phyloP scores from a whole-genome alignment of 441 rosid species.

The Euphorbia celastroides region DNA sequence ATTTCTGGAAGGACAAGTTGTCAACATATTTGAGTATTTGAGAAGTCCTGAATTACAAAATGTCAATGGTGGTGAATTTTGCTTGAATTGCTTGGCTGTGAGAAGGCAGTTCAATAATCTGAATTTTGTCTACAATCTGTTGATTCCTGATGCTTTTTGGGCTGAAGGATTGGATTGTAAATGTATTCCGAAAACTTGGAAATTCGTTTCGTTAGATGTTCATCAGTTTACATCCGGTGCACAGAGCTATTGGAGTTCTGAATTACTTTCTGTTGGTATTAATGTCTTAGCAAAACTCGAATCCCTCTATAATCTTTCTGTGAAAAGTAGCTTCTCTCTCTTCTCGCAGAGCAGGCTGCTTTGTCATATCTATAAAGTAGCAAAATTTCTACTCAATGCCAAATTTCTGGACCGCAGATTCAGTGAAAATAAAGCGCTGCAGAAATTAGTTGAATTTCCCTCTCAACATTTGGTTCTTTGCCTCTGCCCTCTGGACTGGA shows the following conservation, averaged over 20 bases:
- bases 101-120: conserved; percentile 21
- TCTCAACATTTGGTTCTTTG: conserved; percentile 17
- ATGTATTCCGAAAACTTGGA: conserved; percentile 11
- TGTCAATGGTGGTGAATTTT: conserved; percentile 33
- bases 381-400: conserved; percentile 29
- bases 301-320: conserved; percentile 12
- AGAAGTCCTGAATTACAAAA: conserved; percentile 10
- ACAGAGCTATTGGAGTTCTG: conserved; percentile 31
- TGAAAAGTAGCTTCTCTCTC: conserved; percentile 16
- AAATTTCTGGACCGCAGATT: conserved; percentile 6
- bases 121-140: conserved; percentile 21
- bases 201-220: conserved; percentile 19
- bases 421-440: conserved; percentile 5
- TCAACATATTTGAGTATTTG: conserved; percentile 28
- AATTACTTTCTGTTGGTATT: conserved; percentile 37
- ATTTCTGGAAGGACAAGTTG: conserved; percentile 30
- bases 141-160: conserved; percentile 35
- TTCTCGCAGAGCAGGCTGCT: conserved; percentile 25
- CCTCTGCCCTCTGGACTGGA: conserved; percentile 36
- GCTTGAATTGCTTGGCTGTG: conserved; percentile 42
- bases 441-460: conserved; percentile 19
- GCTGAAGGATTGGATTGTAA: conserved; percentile 13
- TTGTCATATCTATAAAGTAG: conserved; percentile 21
- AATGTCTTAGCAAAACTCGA: conserved; percentile 32
- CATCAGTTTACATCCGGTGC: conserved; percentile 32